A percentile compares a stretch with the other conserved stretches of the same genome.
phyloP scores from a whole-genome alignment of 305 asterid species.

The Withania somnifera region DNA sequence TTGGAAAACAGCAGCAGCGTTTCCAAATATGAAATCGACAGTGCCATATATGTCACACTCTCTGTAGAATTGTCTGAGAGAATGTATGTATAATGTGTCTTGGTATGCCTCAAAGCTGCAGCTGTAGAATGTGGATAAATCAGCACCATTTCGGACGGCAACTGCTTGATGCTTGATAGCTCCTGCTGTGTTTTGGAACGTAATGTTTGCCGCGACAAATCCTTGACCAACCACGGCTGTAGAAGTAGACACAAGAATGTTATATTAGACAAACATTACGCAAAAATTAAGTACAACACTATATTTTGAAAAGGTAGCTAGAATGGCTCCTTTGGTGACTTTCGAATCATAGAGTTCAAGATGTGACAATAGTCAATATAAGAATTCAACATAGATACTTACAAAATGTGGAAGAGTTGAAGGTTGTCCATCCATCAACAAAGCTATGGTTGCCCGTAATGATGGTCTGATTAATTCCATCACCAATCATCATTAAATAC shows the following conservation, averaged over 20 bases:
- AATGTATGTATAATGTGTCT: constrained; percentile 59
- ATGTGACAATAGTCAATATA: neutral
- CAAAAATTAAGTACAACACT: neutral
- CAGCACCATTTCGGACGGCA: constrained; percentile 70
- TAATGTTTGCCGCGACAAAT: constrained; percentile 43
- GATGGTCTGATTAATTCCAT: constrained; percentile 57
- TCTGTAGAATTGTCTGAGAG: constrained; percentile 56
- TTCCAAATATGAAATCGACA: constrained; percentile 71
- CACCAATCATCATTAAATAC: constrained; percentile 68
- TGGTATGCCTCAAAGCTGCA: constrained; percentile 78
- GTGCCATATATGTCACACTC: constrained; percentile 65
- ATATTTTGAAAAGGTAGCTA: neutral
- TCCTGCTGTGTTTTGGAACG: constrained; percentile 50
- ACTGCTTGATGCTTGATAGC: constrained; percentile 66
- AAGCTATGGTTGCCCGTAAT: constrained; percentile 59
- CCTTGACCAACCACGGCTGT: constrained; percentile 44
- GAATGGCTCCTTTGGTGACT: neutral
- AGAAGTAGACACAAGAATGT: neutral
- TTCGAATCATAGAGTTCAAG: neutral
- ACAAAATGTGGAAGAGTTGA: constrained; percentile 57
- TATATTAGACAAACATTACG: neutral
- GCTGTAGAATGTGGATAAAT: constrained; percentile 47
- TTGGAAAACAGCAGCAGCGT: constrained; percentile 56
- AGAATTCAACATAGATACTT: neutral
- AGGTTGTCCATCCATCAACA: constrained; percentile 74